Evolutionary conservation across 768 basidiomycete genomes (phyloP).

Genomic region (Arthromyces matolae): DNA sequence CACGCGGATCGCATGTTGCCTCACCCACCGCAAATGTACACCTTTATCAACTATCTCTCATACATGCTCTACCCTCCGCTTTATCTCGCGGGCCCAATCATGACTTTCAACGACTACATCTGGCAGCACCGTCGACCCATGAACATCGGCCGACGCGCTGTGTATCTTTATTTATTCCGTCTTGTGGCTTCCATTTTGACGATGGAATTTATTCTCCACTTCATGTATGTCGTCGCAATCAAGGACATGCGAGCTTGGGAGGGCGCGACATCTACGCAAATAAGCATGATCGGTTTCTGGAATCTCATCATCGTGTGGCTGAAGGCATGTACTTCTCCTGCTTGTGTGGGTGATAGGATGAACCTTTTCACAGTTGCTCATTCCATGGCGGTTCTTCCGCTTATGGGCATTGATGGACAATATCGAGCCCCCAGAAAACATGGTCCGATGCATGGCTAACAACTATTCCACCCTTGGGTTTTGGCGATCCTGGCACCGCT

Average conservation of each 20-base stretch:
- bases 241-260: conserved; percentile 85
- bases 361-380: conserved; percentile 61
- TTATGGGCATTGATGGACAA: conserved; percentile 88
- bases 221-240: conserved; percentile 96
- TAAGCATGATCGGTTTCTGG: conserved; percentile 96
- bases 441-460: conserved; percentile 98
- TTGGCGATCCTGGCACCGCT: conserved; percentile 96
- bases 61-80: conserved; percentile 92
- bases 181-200: conserved; percentile 70
- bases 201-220: conserved; percentile 91
- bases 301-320: conserved; percentile 95
- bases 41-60: conserved; percentile 68
- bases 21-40: conserved; percentile 59
- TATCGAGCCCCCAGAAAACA: conserved; percentile 94
- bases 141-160: conserved; percentile 34
- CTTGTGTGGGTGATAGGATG: neutral
- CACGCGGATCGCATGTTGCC: conserved; percentile 61
- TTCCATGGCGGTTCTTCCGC: conserved; percentile 97
- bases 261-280: conserved; percentile 71
- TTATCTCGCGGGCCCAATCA: conserved; percentile 94
- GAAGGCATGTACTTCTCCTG: conserved; percentile 52
- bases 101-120: conserved; percentile 93
- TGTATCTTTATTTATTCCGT: conserved; percentile 60
- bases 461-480: conserved; percentile 93
- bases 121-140: conserved; percentile 78